phyloP scores from a whole-genome alignment of 116 monocot species.

The Papilionanthe hybrid region DNA sequence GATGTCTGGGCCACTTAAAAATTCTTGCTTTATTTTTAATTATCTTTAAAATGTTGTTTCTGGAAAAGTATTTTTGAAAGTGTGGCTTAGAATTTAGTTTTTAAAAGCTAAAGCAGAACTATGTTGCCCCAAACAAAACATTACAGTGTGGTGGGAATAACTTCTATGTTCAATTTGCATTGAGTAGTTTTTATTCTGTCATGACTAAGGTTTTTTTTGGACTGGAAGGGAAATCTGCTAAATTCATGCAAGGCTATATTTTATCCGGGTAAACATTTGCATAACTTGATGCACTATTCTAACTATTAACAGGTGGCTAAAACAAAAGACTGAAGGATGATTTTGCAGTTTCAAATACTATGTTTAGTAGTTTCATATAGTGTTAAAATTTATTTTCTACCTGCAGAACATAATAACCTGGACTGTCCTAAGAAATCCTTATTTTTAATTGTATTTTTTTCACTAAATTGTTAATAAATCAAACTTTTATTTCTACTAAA shows the following conservation, averaged over 20 bases:
- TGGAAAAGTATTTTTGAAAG: too few relatives aligned
- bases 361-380: too few relatives aligned
- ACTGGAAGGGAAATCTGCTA: background rate
- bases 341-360: background rate
- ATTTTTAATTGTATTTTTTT: background rate
- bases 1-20: too few relatives aligned
- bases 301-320: background rate
- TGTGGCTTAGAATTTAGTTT: too few relatives aligned
- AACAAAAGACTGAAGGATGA: background rate
- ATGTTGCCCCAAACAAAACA: background rate
- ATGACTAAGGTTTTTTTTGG: background rate
- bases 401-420: background rate
- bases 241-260: background rate
- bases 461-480: background rate
- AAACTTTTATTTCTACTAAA: background rate
- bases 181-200: background rate
- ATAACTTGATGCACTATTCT: background rate
- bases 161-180: background rate
- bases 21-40: background rate
- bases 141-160: background rate
- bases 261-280: background rate
- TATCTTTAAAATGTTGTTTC: background rate
- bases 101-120: too few relatives aligned
- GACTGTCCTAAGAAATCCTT: background rate
- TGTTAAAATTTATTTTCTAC: too few relatives aligned